Percentiles rank a stretch among this genome's conserved stretches.
Conservation (phyloP, 2,329 filamentous ascomycete species). For the Fusarium brevicatenulatum region DNA sequence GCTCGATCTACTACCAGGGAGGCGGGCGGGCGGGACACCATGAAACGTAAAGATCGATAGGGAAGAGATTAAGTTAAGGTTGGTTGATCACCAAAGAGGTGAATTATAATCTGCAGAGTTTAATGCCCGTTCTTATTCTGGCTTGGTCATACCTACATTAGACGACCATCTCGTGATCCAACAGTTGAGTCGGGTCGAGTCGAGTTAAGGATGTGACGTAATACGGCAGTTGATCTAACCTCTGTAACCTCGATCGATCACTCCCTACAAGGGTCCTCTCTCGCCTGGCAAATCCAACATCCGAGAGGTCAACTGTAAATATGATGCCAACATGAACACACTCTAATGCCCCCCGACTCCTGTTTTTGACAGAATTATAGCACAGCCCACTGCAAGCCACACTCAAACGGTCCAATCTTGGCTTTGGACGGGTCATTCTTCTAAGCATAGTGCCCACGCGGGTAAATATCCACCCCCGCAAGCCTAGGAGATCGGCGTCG, state of each 20-base stretch:
- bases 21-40: not conserved
- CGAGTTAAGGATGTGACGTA: constrained; percentile 8
- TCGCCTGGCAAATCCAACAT: not conserved
- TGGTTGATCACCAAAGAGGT: not conserved
- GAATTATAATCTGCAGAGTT: not conserved
- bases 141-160: not conserved
- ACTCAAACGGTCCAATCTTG: not conserved
- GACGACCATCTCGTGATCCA: not conserved
- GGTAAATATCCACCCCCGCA: constrained; percentile 29
- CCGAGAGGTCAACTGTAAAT: not conserved
- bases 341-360: not conserved
- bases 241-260: constrained; percentile 1
- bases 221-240: not conserved
- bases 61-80: not conserved
- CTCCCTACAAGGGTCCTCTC: not conserved
- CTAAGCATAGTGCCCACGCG: constrained; percentile 24
- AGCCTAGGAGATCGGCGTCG: constrained; percentile 24
- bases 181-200: not conserved
- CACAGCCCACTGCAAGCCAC: constrained; percentile 17
- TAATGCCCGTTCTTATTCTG: not conserved
- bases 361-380: constrained; percentile 9
- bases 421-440: constrained; percentile 5
- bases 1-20: constrained; percentile 9
- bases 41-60: not conserved
- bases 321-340: constrained; percentile 14